Percentiles rank a stretch among this genome's conserved stretches.
These are phyloP conservation scores for Lentinula aciculospora DNA, from an alignment of 768 basidiomycete species.

Conservation along the genomic window DNA sequence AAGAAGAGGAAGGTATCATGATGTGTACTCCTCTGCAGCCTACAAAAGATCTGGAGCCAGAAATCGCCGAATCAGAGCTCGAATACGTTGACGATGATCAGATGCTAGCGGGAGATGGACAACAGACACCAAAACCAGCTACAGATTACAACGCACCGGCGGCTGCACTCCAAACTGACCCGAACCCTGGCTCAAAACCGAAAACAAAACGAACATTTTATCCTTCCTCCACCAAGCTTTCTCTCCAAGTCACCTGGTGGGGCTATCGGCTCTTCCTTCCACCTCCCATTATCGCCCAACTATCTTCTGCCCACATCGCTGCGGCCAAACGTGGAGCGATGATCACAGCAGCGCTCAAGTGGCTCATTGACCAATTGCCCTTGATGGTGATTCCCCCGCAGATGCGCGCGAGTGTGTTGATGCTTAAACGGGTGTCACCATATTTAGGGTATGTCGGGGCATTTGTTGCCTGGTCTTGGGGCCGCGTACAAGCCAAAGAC, in stretches of 20 bases:
- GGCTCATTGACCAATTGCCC: slow-evolving; percentile 65
- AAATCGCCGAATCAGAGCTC: slow-evolving; percentile 62
- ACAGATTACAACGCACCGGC: slow-evolving; percentile 20
- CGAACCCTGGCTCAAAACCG: slow-evolving; percentile 17
- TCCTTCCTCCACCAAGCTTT: slow-evolving; percentile 69
- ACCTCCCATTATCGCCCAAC: slow-evolving; percentile 61
- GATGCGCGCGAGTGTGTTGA: slow-evolving; percentile 46
- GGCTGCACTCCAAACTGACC: slow-evolving; percentile 14
- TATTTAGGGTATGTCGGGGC: slow-evolving; percentile 68
- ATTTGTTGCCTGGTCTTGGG: slow-evolving; percentile 79
- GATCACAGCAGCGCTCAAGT: slow-evolving; percentile 68
- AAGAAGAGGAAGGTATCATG: slow-evolving; percentile 60
- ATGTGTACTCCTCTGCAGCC: slow-evolving; percentile 70
- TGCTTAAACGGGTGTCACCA: slow-evolving; percentile 61
- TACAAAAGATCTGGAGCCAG: slow-evolving; percentile 53
- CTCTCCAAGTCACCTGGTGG: slow-evolving; percentile 75
- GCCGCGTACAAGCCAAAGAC: slow-evolving; percentile 58
- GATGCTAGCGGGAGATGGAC: slow-evolving; percentile 6
- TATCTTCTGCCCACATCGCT: slow-evolving; percentile 58
- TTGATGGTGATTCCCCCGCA: slow-evolving; percentile 52
- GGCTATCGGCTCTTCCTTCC: slow-evolving; percentile 77
- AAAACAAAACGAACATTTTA: slow-evolving; percentile 49
- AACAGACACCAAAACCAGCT: slow-evolving; percentile 23
- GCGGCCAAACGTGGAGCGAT: slow-evolving; percentile 72
- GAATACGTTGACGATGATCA: slow-evolving; percentile 33